These are phyloP conservation scores for Hyparrhenia diplandra DNA, from an alignment of 176 grass and related monocot species.

Conservation along the genomic window DNA sequence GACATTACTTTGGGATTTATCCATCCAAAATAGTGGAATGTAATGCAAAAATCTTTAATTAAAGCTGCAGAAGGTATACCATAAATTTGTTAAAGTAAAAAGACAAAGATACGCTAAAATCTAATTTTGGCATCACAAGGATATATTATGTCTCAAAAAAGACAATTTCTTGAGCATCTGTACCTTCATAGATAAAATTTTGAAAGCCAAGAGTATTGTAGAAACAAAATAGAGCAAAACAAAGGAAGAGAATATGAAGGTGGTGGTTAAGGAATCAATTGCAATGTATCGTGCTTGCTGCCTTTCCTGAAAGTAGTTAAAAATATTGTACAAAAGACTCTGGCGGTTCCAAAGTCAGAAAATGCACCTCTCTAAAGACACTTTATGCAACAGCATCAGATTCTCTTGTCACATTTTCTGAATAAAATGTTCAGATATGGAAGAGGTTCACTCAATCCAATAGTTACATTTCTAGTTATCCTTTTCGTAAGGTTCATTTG, in stretches of 20 bases:
- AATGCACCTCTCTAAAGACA: constrained; percentile 27
- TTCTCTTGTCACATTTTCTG: constrained; percentile 43
- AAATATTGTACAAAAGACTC: constrained; percentile 18
- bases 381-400: constrained; percentile 58
- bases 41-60: neutral
- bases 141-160: constrained; percentile 12
- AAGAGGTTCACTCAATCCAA: constrained; percentile 1
- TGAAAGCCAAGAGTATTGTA: neutral
- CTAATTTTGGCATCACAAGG: neutral
- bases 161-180: constrained; percentile 9
- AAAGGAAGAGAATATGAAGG: constrained; percentile 3
- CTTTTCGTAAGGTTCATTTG: neutral
- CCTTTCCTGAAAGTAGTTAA: constrained; percentile 32
- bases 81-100: neutral
- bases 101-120: constrained; percentile 12
- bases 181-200: neutral
- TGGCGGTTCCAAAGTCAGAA: constrained; percentile 21
- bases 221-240: constrained; percentile 7
- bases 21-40: neutral
- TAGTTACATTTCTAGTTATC: constrained; percentile 2
- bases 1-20: neutral
- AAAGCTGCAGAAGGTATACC: neutral
- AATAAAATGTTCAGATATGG: constrained; percentile 27
- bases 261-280: constrained; percentile 13
- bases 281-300: constrained; percentile 4